A percentile compares a stretch with the other conserved stretches of the same genome.
These are phyloP conservation scores for Apiospora koreana DNA, from an alignment of 2,329 filamentous ascomycete genomes.

Conservation along the genomic window DNA sequence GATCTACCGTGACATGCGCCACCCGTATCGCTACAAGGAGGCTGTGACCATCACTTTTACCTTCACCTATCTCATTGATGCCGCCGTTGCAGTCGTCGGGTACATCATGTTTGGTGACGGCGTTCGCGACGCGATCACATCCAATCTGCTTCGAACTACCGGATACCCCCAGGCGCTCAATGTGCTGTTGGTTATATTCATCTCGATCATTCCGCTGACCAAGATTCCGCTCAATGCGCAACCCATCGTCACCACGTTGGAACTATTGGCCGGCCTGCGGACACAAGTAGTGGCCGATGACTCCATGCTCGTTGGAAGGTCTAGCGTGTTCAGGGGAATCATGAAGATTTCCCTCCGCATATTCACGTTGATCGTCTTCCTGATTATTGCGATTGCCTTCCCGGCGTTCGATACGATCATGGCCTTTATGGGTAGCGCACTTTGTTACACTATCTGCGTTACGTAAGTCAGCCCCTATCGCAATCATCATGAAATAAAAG, in stretches of 20 bases:
- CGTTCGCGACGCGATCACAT: conserved; percentile 87
- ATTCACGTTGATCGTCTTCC: conserved; percentile 67
- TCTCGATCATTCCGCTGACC: conserved; percentile 90
- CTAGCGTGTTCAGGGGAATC: conserved; percentile 56
- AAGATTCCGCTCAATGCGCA: conserved; percentile 92
- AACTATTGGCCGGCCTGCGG: conserved; percentile 75
- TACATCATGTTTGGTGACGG: conserved; percentile 92
- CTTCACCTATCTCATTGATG: conserved; percentile 83
- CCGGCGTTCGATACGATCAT: conserved; percentile 89
- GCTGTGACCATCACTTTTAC: conserved; percentile 80
- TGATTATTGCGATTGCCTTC: conserved; percentile 68
- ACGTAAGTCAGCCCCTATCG: conserved; percentile 49
- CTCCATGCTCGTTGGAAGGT: conserved; percentile 52
- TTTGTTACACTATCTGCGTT: conserved; percentile 93
- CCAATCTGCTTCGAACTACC: conserved; percentile 76
- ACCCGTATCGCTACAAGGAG: conserved; percentile 74
- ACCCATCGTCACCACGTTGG: conserved; percentile 82
- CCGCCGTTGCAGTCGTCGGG: conserved; percentile 78
- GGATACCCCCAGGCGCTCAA: conserved; percentile 75
- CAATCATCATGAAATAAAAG: neutral
- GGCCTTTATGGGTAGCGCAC: conserved; percentile 83
- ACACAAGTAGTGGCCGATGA: conserved; percentile 45
- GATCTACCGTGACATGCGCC: conserved; percentile 65
- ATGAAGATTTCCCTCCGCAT: conserved; percentile 65
- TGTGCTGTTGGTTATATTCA: conserved; percentile 80